A percentile compares a stretch with the other conserved stretches of the same genome.
These are phyloP conservation scores for Botryotinia calthae DNA, from an alignment of 2,329 filamentous ascomycete species.

Conservation along the genomic window DNA sequence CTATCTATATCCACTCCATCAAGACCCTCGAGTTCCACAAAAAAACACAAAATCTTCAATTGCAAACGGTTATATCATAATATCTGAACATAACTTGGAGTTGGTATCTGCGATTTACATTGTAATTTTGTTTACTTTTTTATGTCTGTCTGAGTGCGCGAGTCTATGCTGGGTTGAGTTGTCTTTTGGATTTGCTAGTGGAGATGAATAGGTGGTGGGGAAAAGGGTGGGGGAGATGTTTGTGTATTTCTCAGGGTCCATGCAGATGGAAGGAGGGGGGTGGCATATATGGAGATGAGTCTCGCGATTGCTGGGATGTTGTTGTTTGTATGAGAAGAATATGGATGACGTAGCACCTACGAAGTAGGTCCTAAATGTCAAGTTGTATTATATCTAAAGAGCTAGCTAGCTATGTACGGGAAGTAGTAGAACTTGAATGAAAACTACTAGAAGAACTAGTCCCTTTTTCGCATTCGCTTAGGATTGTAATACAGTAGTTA, in stretches of 20 bases:
- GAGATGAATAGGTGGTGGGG: no score
- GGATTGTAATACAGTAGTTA: no score
- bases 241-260: background rate
- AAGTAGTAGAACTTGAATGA: no score
- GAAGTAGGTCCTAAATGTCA: no score
- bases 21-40: no score
- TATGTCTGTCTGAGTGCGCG: background rate
- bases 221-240: background rate
- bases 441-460: no score
- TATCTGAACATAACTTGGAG: constrained; percentile 44
- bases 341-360: no score
- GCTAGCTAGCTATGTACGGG: no score
- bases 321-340: no score
- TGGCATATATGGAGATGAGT: constrained; percentile 1
- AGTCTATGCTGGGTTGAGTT: background rate
- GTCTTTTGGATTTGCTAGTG: background rate
- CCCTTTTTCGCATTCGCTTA: no score
- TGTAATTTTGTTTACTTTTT: background rate
- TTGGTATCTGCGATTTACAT: constrained; percentile 40
- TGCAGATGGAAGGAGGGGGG: background rate
- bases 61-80: constrained; percentile 35
- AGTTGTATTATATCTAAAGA: no score
- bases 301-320: constrained; percentile 18
- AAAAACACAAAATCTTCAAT: background rate
- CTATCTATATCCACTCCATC: no score